Evolutionary conservation across 2,329 filamentous ascomycete genomes (phyloP).

Genomic region (Exophiala bonariae): DNA sequence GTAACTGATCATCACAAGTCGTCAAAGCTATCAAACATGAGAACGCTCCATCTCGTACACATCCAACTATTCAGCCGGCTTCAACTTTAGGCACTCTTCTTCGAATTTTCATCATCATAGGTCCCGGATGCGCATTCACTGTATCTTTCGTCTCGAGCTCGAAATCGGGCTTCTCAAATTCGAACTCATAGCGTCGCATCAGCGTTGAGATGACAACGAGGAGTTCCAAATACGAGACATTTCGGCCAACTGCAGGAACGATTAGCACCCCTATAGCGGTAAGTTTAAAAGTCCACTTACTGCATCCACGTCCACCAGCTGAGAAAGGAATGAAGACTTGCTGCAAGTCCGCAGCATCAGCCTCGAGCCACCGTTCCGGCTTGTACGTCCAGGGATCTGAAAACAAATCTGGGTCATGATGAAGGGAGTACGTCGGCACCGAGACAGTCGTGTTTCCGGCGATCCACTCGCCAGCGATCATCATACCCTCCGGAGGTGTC

Average conservation of each 20-base stretch:
- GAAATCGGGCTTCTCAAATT: conserved; percentile 31
- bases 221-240: conserved; percentile 48
- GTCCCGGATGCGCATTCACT: conserved; percentile 7
- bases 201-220: conserved; percentile 44
- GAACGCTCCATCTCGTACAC: too few species aligned
- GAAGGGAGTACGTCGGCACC: conserved; percentile 55
- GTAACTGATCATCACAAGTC: too few species aligned
- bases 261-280: not conserved
- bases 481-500: conserved; percentile 14
- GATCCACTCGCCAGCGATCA: conserved; percentile 34
- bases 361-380: conserved; percentile 45
- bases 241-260: conserved; percentile 28
- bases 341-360: conserved; percentile 25
- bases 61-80: too few species aligned
- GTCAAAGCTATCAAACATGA: too few species aligned
- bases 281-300: conserved; percentile 22
- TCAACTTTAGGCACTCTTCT: too few species aligned
- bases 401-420: conserved; percentile 53
- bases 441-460: conserved; percentile 54
- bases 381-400: conserved; percentile 42
- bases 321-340: conserved; percentile 39
- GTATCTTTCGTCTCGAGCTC: conserved; percentile 19
- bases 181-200: conserved; percentile 44
- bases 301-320: conserved; percentile 39
- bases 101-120: conserved; percentile 2